Evolutionary conservation across 1,284 basidiomycete genomes (phyloP), one percentile per base, ranked within the genome.

Genomic region (Pseudozyma sp.): DNA sequence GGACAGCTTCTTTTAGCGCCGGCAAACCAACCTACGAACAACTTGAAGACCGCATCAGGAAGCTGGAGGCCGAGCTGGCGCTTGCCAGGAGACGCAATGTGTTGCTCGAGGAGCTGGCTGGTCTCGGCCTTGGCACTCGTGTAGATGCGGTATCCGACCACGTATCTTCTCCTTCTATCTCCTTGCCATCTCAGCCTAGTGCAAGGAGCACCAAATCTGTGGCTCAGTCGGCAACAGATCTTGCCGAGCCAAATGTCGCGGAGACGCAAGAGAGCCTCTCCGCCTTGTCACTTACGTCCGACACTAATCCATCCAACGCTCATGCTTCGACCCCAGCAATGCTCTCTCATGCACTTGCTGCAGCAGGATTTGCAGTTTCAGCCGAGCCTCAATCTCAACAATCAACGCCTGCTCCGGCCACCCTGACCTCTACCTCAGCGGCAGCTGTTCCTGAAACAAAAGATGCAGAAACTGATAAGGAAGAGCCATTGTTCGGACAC

Each of bases 1-100:
- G 40, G 35, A 3, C 42, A 4, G 19, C 43, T 17, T 31, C 48
- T 17, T 5, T 35, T 1, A 47, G 7, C 19, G 31, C 40, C 10
- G 47, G 43, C 53, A 74, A 68, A 47, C 71, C 62, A 2, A 60
- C 61, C 19, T 74, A 68, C 52, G 57, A 68, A 39, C 66, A 74
- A 35, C 71, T 74, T 0, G 71, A 74, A 31, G 62, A 74, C 29
- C 57, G 39, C 35, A 49, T 74, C 17, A 24, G 52, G 4, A 65
- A 66, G 40, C 62, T 74, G 14, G 71, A 74, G 34, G 71, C 71
- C 10, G 71, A 74, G 45, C 55, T 74, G 5, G 62, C 71, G 4
- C 55, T 74, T 1, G 66, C 71, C 31, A 57, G 62, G 7, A 55
- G 71, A 37, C 56, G 66, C 17, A 74, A 74, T 37, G 47, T 49